Evolutionary conservation across 139 green algal genomes (phyloP), one percentile per base, ranked within the genome.

Genomic region (Micromonas commoda): DNA sequence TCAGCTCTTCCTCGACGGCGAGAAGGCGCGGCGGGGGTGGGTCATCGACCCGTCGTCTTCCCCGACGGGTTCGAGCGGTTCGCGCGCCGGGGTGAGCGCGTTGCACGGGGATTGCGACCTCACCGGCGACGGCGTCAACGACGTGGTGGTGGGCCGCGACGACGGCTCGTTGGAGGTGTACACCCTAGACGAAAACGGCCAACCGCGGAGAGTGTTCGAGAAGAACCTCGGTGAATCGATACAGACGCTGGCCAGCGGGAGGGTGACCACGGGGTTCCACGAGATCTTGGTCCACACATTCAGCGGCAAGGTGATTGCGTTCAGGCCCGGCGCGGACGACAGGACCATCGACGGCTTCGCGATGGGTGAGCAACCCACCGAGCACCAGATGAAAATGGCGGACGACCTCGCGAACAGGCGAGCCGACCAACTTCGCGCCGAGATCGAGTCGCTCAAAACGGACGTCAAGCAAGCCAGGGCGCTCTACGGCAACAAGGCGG

Each of bases 211-310:
- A 24, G 81, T 83, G 19, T 85, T 82, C 28, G 38, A 77, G 2
- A 76, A 38, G 6, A 70, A 86, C 63, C 77, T 93, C 4, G 68
- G 54, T 3, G 88, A 93, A 70, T 84, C 78, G 80, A 89, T 93
- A 16, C 45, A 57, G 45, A 57, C 45, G 45, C 9, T 57, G 16
- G 9, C 9, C 9, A 9, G 16, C 45, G 45, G 45, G 45, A 23
- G 45, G 6, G 34, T 37, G 4, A 72, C 31, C 6, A 35, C 85
- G 19, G 71, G 66, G 19, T 39, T 74, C 0, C 85, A 87, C 52
- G 89, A 93, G 66, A 73, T 92, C 2, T 57, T 92, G 20, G 77
- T 92, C 74, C 87, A 92, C 73, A 92, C 88, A 19, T 93, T 90
- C 74, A 87, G 85, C 13, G 89, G 89, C 28, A 92, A 92, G 84